Base-by-base conservation (phyloP, 148 eudicot species). In the Rhododendron williamsianum region DNA sequence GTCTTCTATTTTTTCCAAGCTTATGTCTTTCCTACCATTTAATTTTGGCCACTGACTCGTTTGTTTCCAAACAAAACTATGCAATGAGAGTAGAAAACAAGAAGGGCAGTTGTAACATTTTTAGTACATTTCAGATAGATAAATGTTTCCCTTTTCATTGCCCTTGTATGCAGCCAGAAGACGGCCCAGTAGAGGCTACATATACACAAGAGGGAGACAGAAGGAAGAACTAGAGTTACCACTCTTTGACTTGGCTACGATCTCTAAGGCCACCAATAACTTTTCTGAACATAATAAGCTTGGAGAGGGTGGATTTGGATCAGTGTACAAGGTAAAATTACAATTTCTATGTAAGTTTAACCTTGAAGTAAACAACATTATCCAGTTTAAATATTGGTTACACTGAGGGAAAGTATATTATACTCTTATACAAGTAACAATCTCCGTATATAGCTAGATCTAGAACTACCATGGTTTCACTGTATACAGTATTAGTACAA, bases 301-400 rank as follows among this genome's bases (percentile, higher is more conserved):
- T 69, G 90, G 90, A 52, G 84, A 83, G 38, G 90, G 90, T n/a
- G 90, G 90, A n/a, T 88, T 82, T 85, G 90, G 90, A 25, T 56
- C 81, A 0, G 90, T 88, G 4, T 85, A 85, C 65, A 88, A 85
- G 90, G 90, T 88, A 83, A 5, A 46, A 41, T 41, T 76, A 80
- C 36, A 78, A 4, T 21, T 19, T 21, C 54, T 4, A 41, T 3
- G 9, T 38, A 77, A 16, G 25, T 43, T 27, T 38, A 36, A 38
- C 79, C 35, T 77, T 6, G 10, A 46, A 16, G 0, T 18, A 6
- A 41, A 18, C n/a, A 41, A 7, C 23, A 0, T 77, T 16, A n/a
- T n/a, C 18, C 21, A 25, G 46, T 7, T 48, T 3, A 33, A 45
- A 15, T 9, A 19, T 23, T 10, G 12, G 35, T 46, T 0, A 77